phyloP scores from a whole-genome alignment of 2,329 filamentous ascomycete species.

The Rachicladosporium sp. region DNA sequence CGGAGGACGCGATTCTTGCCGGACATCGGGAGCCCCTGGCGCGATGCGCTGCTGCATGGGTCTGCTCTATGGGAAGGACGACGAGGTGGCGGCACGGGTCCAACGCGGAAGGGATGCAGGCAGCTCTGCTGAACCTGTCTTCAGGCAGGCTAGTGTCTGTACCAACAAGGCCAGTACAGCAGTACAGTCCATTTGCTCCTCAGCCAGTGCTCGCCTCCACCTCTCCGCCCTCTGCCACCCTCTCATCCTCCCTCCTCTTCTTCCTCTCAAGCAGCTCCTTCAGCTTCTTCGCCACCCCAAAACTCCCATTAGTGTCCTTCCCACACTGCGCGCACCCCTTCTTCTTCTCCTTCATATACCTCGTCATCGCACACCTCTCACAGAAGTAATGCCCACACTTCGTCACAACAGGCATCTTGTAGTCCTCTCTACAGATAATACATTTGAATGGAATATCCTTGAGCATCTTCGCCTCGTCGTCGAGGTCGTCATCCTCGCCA shows the following conservation, averaged over 20 bases:
- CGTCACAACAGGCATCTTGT: constrained; percentile 71
- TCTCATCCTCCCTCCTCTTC: constrained; percentile 15
- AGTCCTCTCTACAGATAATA: constrained; percentile 69
- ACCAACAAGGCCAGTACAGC: constrained; percentile 17
- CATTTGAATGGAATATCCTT: constrained; percentile 83
- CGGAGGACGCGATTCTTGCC: too few relatives aligned
- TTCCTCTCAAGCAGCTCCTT: constrained; percentile 70
- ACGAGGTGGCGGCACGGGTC: too few relatives aligned
- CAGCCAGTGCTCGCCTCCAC: neutral
- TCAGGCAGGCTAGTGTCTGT: constrained; percentile 28
- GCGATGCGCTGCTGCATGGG: too few relatives aligned
- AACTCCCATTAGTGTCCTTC: constrained; percentile 74
- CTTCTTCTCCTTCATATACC: constrained; percentile 67
- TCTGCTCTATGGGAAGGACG: too few relatives aligned
- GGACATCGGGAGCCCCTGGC: too few relatives aligned
- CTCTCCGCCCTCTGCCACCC: constrained; percentile 3
- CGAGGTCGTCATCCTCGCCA: constrained; percentile 40
- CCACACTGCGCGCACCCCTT: constrained; percentile 80
- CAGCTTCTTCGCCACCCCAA: constrained; percentile 75
- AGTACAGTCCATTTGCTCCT: too few relatives aligned
- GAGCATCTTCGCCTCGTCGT: constrained; percentile 57
- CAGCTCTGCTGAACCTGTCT: constrained; percentile 26
- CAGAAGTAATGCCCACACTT: constrained; percentile 96
- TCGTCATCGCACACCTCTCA: constrained; percentile 71
- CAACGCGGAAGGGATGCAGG: too few relatives aligned